Evolutionary conservation across 2,329 filamentous ascomycete species (phyloP).

Genomic region (Leptographium radiaticola): DNA sequence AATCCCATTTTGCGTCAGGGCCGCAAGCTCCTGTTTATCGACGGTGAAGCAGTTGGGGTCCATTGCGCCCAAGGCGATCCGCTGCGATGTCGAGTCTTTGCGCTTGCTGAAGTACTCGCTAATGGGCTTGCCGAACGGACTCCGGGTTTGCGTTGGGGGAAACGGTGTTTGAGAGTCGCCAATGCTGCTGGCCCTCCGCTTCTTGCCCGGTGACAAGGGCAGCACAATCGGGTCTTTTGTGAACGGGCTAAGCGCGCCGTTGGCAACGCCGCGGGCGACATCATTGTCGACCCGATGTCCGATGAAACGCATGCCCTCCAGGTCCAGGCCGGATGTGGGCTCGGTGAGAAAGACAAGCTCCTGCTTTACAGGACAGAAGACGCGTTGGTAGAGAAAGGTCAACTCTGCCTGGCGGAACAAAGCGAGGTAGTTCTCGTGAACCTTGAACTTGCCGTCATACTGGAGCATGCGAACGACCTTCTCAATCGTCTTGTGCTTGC

Average conservation of each 20-base stretch:
- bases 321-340: constrained; percentile 46
- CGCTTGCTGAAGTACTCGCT: constrained; percentile 40
- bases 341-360: constrained; percentile 64
- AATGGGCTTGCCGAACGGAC: constrained; percentile 33
- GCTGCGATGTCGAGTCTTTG: constrained; percentile 17
- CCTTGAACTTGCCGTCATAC: constrained; percentile 73
- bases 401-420: constrained; percentile 76
- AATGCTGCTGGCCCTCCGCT: constrained; percentile 20
- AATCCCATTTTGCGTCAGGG: constrained; percentile 33
- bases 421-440: constrained; percentile 71
- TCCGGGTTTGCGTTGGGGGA: neutral
- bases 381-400: constrained; percentile 89
- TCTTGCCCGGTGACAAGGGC: constrained; percentile 25
- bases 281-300: constrained; percentile 58
- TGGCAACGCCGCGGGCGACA: constrained; percentile 61
- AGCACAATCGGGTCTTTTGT: constrained; percentile 57
- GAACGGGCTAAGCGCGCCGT: constrained; percentile 76
- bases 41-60: constrained; percentile 47
- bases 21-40: constrained; percentile 33
- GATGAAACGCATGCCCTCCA: constrained; percentile 67
- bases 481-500: constrained; percentile 81
- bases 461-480: constrained; percentile 69
- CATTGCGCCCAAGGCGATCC: constrained; percentile 49
- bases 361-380: constrained; percentile 67
- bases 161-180: constrained; percentile 14